Base-by-base conservation (phyloP, 768 basidiomycete genomes). In the Leccinum variicolor region DNA sequence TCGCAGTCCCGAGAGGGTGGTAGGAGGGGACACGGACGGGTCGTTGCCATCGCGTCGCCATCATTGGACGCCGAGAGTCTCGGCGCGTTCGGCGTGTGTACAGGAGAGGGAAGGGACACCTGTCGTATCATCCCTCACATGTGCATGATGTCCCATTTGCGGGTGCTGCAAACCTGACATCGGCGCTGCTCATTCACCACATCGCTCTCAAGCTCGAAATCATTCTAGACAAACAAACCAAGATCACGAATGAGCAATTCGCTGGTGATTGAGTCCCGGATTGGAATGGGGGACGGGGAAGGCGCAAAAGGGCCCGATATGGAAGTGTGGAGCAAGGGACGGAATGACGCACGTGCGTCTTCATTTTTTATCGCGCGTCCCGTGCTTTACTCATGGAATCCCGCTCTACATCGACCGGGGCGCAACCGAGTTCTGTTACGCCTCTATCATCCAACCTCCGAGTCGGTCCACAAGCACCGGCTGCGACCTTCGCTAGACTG, bases 391-490 rank as follows among this genome's bases (percentile, higher is more conserved):
- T 52, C 56, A 58, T 58, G 50, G 48, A 17, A 15, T 56, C 9
- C 54, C 41, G 52, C n/a, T 57, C 14, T 65, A 97, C 91, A 81
- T 94, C 55, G 93, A 99, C 69, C 96, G 91, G 84, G 76, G 79
- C 17, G 81, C 86, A 3, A 88, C 90, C 6, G 97, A 99, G 72
- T 96, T 95, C 74, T 90, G 91, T 64, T 97, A 96, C 73, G 84
- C 91, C 2, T 94, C 96, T 2, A 95, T 98, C 70, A 92, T 98
- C 69, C 96, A 98, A 64, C 97, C 94, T 6, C 23, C 23, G 23
- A 23, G 2, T 23, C 89, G 88, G 43, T 89, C 92, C 6, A 89
- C 89, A 34, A 83, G 80, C 58, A 78, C 82, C 11, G 90, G 92
- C 8, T 98, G 96, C 70, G 96, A 98, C 70, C 77, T 98, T 50